Percentiles rank a stretch among this genome's conserved stretches.
phyloP scores from a whole-genome alignment of 2,329 filamentous ascomycete species.

The Magnaporthiopsis rhizophila region DNA sequence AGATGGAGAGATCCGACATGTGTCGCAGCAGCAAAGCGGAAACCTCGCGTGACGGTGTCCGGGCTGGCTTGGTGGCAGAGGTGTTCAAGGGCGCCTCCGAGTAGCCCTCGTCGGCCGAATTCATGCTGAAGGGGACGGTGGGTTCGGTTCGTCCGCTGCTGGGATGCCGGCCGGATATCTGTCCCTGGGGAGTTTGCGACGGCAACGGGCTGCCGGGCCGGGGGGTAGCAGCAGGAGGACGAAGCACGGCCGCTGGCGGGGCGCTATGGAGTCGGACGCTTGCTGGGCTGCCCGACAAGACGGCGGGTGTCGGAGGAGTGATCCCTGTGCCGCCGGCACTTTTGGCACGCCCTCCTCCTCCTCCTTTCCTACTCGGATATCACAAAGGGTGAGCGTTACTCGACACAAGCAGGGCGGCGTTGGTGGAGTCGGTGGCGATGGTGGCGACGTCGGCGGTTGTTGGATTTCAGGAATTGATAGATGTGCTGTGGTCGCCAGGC shows the following conservation, averaged over 20 bases:
- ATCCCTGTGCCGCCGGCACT: neutral
- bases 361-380: no score
- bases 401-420: no score
- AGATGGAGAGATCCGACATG: conserved; percentile 38
- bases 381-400: no score
- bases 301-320: neutral
- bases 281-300: neutral
- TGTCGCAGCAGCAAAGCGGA: conserved; percentile 43
- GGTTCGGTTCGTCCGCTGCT: neutral
- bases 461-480: no score
- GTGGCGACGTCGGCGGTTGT: no score
- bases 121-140: conserved; percentile 28
- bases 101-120: conserved; percentile 70
- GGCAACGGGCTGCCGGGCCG: neutral
- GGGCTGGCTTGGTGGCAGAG: conserved; percentile 20
- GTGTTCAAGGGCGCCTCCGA: conserved; percentile 63
- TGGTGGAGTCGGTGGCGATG: no score
- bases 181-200: neutral
- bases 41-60: conserved; percentile 34
- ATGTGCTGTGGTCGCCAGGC: neutral
- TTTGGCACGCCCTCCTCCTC: neutral
- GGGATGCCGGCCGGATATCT: neutral
- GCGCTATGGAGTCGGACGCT: neutral
- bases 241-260: neutral
- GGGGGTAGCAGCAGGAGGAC: neutral